Evolutionary conservation across 306 rosid species (phyloP), one percentile per base, ranked within the genome.

Genomic region (Corylus americana): DNA sequence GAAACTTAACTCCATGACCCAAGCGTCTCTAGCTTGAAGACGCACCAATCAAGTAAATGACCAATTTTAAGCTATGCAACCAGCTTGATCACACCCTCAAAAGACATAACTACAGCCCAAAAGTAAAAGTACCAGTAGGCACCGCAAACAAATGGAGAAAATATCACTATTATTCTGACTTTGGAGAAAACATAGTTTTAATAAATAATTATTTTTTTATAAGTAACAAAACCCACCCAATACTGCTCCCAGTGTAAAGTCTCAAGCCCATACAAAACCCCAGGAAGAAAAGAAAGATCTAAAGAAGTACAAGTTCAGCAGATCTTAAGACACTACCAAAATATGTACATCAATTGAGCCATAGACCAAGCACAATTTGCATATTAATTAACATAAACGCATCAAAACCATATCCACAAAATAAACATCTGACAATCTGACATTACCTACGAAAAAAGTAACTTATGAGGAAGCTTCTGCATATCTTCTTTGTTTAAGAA

Each of bases 391-490:
- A 67, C 14, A 48, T 5, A 11, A 9, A 11, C 29, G 76, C 67
- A 62, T 61, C 37, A 50, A 68, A 59, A 2, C 58, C 27, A 63
- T 71, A 66, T 66, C 79, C 70, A 57, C 55, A 3, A 45, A 44
- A 57, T 31, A 61, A 31, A 55, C 70, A 25, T 13, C 51, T 31
- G 39, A 20, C 71, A 75, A 45, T 47, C 45, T 22, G 25, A 22
- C 5, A 39, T 12, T 25, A 16, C 11, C 11, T 29, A 16, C 25
- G 4, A 44, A 49, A 66, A 62, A 22, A 11, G 69, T 70, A 77
- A 68, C 12, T 18, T 11, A 17, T 49, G 71, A 11, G 85, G 87
- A 80, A 83, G 79, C 55, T 75, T 80, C 85, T 83, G 70, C 74
- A 63, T 51, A 51, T 54, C 12, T 35, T 73, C 69, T 79, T 63